Evolutionary conservation across 495 filamentous ascomycete species (phyloP).

Genomic region (Hyaloscypha finlandica): DNA sequence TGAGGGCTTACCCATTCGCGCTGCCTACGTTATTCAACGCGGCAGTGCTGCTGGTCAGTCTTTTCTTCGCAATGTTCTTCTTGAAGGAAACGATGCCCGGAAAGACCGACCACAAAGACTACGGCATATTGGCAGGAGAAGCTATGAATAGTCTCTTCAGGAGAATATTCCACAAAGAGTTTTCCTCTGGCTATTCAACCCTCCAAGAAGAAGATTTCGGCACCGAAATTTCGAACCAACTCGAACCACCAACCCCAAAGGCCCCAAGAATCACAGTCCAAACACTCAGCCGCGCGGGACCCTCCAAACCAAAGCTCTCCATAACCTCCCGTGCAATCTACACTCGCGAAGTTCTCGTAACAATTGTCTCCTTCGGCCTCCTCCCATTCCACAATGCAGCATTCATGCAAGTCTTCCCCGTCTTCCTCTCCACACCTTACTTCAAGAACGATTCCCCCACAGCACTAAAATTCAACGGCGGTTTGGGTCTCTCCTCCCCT

Average conservation of each 20-base stretch:
- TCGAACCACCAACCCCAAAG: background rate
- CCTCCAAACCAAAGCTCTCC: constrained; percentile 32
- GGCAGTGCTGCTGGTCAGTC: constrained; percentile 58
- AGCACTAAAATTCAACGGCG: constrained; percentile 69
- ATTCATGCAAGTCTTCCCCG: constrained; percentile 73
- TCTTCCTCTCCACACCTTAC: constrained; percentile 69
- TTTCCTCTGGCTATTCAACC: constrained; percentile 25
- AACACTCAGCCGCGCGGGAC: background rate
- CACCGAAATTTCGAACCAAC: background rate
- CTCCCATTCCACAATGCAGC: constrained; percentile 74
- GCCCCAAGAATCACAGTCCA: background rate
- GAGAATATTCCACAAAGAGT: constrained; percentile 26
- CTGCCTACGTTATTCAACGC: constrained; percentile 75
- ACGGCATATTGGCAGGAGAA: constrained; percentile 28
- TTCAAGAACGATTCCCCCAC: constrained; percentile 47
- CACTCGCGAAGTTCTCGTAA: constrained; percentile 61
- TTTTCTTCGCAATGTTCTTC: constrained; percentile 58
- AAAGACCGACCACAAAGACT: constrained; percentile 34
- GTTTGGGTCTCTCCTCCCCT: constrained; percentile 67
- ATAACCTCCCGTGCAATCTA: constrained; percentile 60
- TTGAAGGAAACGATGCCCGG: constrained; percentile 62
- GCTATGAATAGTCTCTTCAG: constrained; percentile 18
- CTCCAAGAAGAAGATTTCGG: constrained; percentile 17
- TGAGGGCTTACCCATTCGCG: constrained; percentile 70
- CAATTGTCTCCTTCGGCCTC: constrained; percentile 63